Percentiles rank a stretch among this genome's conserved stretches.
Evolutionary conservation across 129 eudicot genomes (phyloP).

Genomic region (carrot (Daucus carota)): DH1_v3.0 NC_030384.2:40309501-40310000

Average conservation of each 20-base stretch:
- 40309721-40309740: neutral
- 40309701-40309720: neutral
- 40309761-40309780: neutral
- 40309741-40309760: neutral
- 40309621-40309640: too few relatives aligned
- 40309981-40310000: too few relatives aligned
- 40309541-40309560: too few relatives aligned
- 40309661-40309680: neutral
- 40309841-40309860: neutral
- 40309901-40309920: neutral
- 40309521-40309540: too few relatives aligned
- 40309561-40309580: too few relatives aligned
- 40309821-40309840: neutral
- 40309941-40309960: too few relatives aligned
- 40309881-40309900: neutral
- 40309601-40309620: too few relatives aligned
- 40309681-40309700: neutral
- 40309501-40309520: too few relatives aligned
- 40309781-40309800: neutral
- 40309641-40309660: neutral
- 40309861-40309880: neutral
- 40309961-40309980: neutral
- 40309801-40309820: constrained; percentile 8
- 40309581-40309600: too few relatives aligned
- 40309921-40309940: neutral